These are phyloP conservation scores for Pascua guehoae DNA, from an alignment of 1,284 basidiomycete genomes.

Conservation along the genomic window DNA sequence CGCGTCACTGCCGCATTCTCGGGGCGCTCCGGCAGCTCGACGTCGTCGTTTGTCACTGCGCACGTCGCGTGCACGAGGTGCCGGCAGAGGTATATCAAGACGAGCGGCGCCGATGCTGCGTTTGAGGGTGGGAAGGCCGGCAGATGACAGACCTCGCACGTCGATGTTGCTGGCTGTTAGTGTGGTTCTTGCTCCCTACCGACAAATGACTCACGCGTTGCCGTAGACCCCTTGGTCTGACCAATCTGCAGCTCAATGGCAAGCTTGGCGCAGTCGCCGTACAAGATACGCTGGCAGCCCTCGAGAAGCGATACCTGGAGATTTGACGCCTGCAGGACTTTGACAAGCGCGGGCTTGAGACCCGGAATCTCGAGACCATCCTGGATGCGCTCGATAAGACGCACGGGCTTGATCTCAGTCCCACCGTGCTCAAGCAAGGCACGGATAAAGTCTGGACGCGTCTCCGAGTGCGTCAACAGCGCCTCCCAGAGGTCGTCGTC, in stretches of 20 bases:
- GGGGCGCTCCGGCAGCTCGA: conserved; percentile 39
- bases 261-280: conserved; percentile 74
- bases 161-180: conserved; percentile 55
- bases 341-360: conserved; percentile 87
- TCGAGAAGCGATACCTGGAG: conserved; percentile 80
- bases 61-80: conserved; percentile 80
- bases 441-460: conserved; percentile 92
- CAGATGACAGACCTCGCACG: conserved; percentile 64
- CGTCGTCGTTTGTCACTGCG: conserved; percentile 30
- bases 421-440: conserved; percentile 93
- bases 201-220: conserved; percentile 58
- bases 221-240: conserved; percentile 72
- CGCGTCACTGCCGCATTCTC: conserved; percentile 49
- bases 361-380: conserved; percentile 95
- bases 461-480: conserved; percentile 88
- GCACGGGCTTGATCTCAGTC: conserved; percentile 90
- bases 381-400: conserved; percentile 88
- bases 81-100: conserved; percentile 75
- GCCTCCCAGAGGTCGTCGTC: conserved; percentile 99
- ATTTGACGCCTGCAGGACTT: conserved; percentile 94
- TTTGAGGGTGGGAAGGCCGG: conserved; percentile 58
- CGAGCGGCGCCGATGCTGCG: conserved; percentile 10
- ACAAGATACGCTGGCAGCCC: conserved; percentile 80
- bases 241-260: conserved; percentile 64
- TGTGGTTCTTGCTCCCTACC: not conserved